These are phyloP conservation scores for Alliaria petiolata DNA, from an alignment of 345 rosid species.

Conservation along the genomic window DNA sequence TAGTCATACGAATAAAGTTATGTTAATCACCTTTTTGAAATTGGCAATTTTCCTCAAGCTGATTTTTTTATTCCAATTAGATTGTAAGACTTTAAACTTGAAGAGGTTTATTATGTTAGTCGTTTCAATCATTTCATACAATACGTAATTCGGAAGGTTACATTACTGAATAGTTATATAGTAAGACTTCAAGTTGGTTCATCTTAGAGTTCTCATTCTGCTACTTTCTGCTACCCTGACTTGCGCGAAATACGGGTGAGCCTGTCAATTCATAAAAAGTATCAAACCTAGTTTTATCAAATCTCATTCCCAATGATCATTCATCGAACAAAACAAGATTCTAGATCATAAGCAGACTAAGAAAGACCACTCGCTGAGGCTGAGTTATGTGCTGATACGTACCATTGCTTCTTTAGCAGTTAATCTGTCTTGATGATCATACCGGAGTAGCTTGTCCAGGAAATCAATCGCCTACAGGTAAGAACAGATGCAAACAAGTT, in stretches of 20 bases:
- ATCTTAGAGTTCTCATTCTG: slow-evolving; percentile 52
- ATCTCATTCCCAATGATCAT: not conserved
- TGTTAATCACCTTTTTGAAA: too few relatives aligned
- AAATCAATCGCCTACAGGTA: slow-evolving; percentile 79
- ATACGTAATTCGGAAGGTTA: too few relatives aligned
- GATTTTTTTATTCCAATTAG: too few relatives aligned
- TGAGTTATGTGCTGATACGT: slow-evolving; percentile 12
- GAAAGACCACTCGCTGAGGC: not conserved
- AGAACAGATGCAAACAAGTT: not conserved
- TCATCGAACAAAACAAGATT: not conserved
- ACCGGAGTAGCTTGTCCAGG: slow-evolving; percentile 86
- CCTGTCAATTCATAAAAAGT: slow-evolving; percentile 37
- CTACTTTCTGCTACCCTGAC: slow-evolving; percentile 94
- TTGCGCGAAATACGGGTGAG: slow-evolving; percentile 84
- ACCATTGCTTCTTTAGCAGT: slow-evolving; percentile 99
- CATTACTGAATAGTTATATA: too few relatives aligned
- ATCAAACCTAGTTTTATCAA: not conserved
- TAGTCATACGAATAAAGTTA: too few relatives aligned
- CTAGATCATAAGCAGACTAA: not conserved
- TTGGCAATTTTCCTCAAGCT: too few relatives aligned
- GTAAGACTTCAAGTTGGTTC: too few relatives aligned
- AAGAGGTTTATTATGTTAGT: too few relatives aligned
- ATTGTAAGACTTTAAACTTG: too few relatives aligned
- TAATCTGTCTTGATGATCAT: slow-evolving; percentile 94
- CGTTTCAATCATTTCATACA: too few relatives aligned